Percentiles rank a stretch among this genome's conserved stretches.
Evolutionary conservation across 139 green algal species (phyloP).

Genomic region (Dunaliella primolecta): DNA sequence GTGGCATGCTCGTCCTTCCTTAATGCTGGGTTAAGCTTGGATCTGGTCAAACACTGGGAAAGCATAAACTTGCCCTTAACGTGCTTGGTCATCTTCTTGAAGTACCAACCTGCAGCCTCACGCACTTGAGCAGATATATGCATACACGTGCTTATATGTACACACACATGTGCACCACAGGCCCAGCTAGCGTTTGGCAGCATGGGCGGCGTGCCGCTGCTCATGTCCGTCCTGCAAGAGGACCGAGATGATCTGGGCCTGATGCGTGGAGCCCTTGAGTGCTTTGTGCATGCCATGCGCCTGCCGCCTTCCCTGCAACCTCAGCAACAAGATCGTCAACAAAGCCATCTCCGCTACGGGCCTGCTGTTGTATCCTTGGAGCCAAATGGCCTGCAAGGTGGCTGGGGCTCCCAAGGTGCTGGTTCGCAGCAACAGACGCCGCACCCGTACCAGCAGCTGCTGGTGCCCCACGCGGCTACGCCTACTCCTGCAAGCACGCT

Average conservation of each 20-base stretch:
- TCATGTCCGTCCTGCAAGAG: slow-evolving; percentile 65
- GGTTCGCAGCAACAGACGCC: too few species aligned
- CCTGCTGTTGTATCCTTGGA: neutral
- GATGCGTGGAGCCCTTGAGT: slow-evolving; percentile 75
- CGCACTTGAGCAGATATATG: too few species aligned
- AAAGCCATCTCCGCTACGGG: neutral
- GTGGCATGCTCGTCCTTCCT: too few species aligned
- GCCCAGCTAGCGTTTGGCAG: slow-evolving; percentile 70
- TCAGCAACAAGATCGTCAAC: neutral
- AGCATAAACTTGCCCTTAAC: too few species aligned
- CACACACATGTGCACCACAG: slow-evolving; percentile 16
- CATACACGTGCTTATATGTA: too few species aligned
- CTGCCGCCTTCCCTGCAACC: neutral
- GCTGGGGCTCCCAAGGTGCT: too few species aligned
- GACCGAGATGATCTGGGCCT: slow-evolving; percentile 80
- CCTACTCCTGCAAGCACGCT: neutral
- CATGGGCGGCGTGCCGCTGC: slow-evolving; percentile 66
- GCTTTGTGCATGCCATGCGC: slow-evolving; percentile 52
- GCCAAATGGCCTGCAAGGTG: too few species aligned
- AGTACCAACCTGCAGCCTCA: too few species aligned
- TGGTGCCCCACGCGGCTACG: neutral
- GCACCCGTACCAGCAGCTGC: neutral
- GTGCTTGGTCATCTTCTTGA: too few species aligned
- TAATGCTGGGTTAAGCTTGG: too few species aligned
- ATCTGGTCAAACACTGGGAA: too few species aligned